Evolutionary conservation across 345 rosid genomes (phyloP).

Genomic region (Cardiospermum halicacabum): DNA sequence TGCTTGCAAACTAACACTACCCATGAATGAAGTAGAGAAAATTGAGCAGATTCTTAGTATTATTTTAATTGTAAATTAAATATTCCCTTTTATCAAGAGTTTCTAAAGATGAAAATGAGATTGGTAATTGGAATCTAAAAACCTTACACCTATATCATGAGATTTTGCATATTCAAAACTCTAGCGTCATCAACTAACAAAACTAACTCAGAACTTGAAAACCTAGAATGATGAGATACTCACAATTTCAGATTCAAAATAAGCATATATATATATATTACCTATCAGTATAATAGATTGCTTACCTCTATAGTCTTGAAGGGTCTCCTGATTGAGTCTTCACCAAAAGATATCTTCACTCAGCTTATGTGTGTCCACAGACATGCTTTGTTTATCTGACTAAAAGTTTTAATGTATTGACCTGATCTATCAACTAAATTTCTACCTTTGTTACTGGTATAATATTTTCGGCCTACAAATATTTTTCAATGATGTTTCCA

Average conservation of each 20-base stretch:
- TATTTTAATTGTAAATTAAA: background rate
- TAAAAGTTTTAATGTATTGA: background rate
- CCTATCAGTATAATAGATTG: background rate
- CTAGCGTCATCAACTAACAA: too few species aligned
- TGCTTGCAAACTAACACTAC: slow-evolving; percentile 9
- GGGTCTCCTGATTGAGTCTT: background rate
- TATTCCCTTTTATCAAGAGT: too few species aligned
- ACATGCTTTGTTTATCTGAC: background rate
- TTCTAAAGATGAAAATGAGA: too few species aligned
- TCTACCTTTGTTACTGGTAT: background rate
- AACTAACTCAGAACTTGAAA: too few species aligned
- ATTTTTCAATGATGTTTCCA: background rate
- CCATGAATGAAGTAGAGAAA: background rate
- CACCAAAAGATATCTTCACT: background rate
- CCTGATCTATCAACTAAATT: background rate
- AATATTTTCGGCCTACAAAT: background rate
- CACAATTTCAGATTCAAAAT: background rate
- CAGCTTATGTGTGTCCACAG: background rate
- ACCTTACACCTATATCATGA: too few species aligned
- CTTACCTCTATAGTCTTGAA: background rate
- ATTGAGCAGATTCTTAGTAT: background rate
- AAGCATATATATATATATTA: background rate
- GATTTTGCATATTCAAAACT: too few species aligned
- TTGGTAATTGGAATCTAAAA: too few species aligned
- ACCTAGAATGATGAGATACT: background rate